phyloP scores from a whole-genome alignment of 2,329 filamentous ascomycete genomes.

The Cytospora schulzeri region DNA sequence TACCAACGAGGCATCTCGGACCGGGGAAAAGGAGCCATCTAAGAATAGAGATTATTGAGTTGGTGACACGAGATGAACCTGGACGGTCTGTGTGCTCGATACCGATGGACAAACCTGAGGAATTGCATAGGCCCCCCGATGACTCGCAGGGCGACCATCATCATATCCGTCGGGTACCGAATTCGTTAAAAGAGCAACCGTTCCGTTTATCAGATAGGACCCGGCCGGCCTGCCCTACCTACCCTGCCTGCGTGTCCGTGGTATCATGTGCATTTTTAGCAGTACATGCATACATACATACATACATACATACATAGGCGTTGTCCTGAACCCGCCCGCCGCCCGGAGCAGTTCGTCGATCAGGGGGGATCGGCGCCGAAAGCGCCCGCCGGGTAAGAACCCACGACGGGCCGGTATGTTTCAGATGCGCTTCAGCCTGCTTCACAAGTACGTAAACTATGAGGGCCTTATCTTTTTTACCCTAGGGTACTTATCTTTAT shows the following conservation, averaged over 20 bases:
- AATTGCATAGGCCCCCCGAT: no score
- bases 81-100: neutral
- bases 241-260: neutral
- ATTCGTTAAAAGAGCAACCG: neutral
- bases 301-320: no score
- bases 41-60: neutral
- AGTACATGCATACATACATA: no score
- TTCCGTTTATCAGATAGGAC: neutral
- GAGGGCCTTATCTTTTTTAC: neutral
- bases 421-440: neutral
- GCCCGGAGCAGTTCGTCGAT: constrained; percentile 19
- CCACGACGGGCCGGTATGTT: neutral
- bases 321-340: neutral
- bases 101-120: neutral
- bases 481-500: no score
- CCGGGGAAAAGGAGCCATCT: neutral
- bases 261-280: neutral
- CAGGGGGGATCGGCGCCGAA: constrained; percentile 21
- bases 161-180: neutral
- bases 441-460: neutral
- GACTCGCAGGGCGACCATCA: constrained; percentile 1
- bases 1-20: neutral
- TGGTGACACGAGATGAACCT: neutral
- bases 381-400: constrained; percentile 4
- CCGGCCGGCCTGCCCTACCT: no score